Percentiles rank a stretch among this genome's conserved stretches.
Evolutionary conservation across 176 grass and related monocot genomes (phyloP).

Genomic region (Luzula sylvatica): DNA sequence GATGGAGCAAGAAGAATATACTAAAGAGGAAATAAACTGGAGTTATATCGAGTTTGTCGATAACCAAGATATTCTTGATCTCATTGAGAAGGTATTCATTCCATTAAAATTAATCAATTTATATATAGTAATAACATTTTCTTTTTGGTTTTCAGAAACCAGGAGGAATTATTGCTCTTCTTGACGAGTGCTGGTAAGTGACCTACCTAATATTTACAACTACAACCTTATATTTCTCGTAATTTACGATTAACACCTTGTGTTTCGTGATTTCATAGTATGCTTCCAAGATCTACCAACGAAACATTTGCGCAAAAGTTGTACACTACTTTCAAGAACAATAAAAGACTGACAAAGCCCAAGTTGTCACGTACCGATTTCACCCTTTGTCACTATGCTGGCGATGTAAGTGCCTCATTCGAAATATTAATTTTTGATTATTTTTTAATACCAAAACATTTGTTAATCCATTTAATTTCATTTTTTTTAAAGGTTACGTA

Average conservation of each 20-base stretch:
- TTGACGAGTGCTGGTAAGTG: slow-evolving; percentile 92
- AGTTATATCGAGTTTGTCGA: slow-evolving; percentile 99
- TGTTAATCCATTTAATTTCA: not conserved
- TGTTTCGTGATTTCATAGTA: slow-evolving; percentile 43
- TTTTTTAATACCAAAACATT: no score
- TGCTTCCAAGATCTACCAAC: slow-evolving; percentile 90
- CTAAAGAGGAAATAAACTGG: slow-evolving; percentile 98
- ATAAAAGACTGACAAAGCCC: slow-evolving; percentile 80
- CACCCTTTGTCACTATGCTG: slow-evolving; percentile 91
- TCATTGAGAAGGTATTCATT: slow-evolving; percentile 85
- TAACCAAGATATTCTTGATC: slow-evolving; percentile 93
- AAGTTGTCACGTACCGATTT: slow-evolving; percentile 90
- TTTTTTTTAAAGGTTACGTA: slow-evolving; percentile 71
- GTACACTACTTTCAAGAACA: slow-evolving; percentile 89
- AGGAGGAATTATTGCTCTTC: slow-evolving; percentile 93
- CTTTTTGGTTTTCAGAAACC: slow-evolving; percentile 71
- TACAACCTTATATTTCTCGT: slow-evolving; percentile 12
- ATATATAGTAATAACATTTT: no score
- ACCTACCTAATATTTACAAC: not conserved
- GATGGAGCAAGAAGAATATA: slow-evolving; percentile 99
- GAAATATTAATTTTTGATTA: no score
- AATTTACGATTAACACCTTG: slow-evolving; percentile 10
- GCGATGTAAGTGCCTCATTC: slow-evolving; percentile 56
- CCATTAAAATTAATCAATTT: no score
- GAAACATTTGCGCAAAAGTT: slow-evolving; percentile 98